Evolutionary conservation across 352 stramenopile genomes (phyloP), one percentile per base, ranked within the genome.

Genomic region (Plasmopara muralis): DNA sequence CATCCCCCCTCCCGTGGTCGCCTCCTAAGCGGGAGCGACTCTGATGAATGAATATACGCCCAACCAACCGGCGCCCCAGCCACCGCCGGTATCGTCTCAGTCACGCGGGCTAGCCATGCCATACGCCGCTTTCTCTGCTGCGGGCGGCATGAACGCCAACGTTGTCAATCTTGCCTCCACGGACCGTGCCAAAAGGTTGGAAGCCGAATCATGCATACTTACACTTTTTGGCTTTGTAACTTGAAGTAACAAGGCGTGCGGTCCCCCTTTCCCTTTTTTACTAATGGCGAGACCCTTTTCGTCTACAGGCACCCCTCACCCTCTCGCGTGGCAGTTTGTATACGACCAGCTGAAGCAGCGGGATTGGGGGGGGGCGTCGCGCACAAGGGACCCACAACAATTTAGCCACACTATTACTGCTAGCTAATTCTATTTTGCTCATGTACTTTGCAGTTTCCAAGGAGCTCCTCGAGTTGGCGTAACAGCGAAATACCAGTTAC

Each of bases 31-130:
- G 51, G 51, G 47, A 62, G 47, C 49, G 63, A 48, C 43, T 20
- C 47, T 40, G 48, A 74, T 74, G 66, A 72, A 75, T 62, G 66
- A 75, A 45, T 60, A 72, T 47, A 61, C 66, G 59, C 59, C 63
- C 50, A 67, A 53, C 41, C 50, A 64, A 61, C 41, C 54, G 16
- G 50, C 44, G 46, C 56, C 43, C 9, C 57, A 57, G 15, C 47
- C 56, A 31, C 28, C 57, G 31, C 49, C 41, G 39, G 41, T 33
- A 20, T 33, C 41, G 28, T 28, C 62, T 43, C 53, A 66, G 49
- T 58, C 58, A 20, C 66, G 62, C 31, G 57, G 50, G 8, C 57
- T 66, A 40, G 47, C 56, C 7, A 37, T 54, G 43, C 54, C 63
- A 39, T 70, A 67, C 47, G 33, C 53, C 37, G 35, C 47, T 29